Base-by-base conservation (phyloP, 148 eudicot genomes). In the Pouteria glomerata region DNA sequence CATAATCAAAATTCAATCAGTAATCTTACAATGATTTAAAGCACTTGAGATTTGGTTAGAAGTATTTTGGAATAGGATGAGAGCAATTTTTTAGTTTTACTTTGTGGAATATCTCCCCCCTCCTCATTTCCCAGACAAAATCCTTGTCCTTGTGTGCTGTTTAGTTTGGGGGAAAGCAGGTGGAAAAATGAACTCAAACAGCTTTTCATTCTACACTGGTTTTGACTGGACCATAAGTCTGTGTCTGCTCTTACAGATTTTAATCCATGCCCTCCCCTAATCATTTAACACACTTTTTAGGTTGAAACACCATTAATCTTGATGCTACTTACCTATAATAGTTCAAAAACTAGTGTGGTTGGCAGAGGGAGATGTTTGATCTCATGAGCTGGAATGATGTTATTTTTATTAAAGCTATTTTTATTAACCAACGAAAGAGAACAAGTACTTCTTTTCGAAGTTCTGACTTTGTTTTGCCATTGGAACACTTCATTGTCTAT, bases 391-490 rank as follows among this genome's bases (percentile, higher is more conserved):
- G n/a, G n/a, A n/a, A n/a, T n/a, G n/a, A n/a, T n/a, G n/a, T n/a
- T n/a, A n/a, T n/a, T n/a, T n/a, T n/a, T n/a, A n/a, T n/a, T n/a
- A n/a, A n/a, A n/a, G n/a, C n/a, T n/a, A n/a, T n/a, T n/a, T n/a
- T n/a, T n/a, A n/a, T n/a, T n/a, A n/a, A 15, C 86, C 84, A 13
- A 48, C 76, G 35, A 85, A 85, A 0, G 84, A 66, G 34, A 78
- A 83, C n/a, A 85, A 56, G 44, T 70, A 74, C 7, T 3, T 41
- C 86, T 75, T 41, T 57, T 74, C 37, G 48, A 30, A 16, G 31
- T 79, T 44, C 73, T 82, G 30, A 85, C 48, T 21, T 21, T 72
- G 0, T 76, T 47, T 44, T 85, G 86, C 86, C 86, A 85, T 53
- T 63, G 63, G 0, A 70, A 64, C 52, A 85, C 73, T 11, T 85